These are phyloP conservation scores for Tolypocladium endophyticum DNA, from an alignment of 2,329 filamentous ascomycete species.

Conservation along the genomic window DNA sequence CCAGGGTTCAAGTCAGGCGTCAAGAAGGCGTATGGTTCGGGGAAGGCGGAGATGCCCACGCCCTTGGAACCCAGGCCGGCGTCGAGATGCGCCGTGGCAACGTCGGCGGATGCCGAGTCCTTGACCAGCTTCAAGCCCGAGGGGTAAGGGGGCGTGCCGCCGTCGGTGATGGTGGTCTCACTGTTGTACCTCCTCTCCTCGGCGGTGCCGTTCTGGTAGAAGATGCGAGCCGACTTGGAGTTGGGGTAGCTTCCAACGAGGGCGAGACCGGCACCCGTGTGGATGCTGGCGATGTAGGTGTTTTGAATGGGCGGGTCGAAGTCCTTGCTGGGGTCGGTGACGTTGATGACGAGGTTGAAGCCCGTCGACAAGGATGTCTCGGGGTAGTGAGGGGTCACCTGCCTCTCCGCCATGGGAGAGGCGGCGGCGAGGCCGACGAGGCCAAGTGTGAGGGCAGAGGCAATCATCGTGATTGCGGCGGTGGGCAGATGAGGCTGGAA, in stretches of 20 bases:
- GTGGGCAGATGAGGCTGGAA: background rate
- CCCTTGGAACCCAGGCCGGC: constrained; percentile 22
- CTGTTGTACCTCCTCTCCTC: constrained; percentile 13
- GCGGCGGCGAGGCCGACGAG: constrained; percentile 11
- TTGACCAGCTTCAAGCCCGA: constrained; percentile 19
- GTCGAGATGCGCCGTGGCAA: constrained; percentile 13
- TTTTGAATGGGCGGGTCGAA: constrained; percentile 26
- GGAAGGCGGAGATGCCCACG: constrained; percentile 18
- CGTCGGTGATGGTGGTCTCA: constrained; percentile 26
- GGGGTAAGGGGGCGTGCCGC: constrained; percentile 24
- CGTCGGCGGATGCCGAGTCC: constrained; percentile 17
- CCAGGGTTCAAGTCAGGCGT: constrained; percentile 17
- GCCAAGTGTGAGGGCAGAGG: constrained; percentile 6
- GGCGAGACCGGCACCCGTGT: constrained; percentile 28
- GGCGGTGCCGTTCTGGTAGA: constrained; percentile 38
- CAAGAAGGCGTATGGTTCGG: constrained; percentile 19
- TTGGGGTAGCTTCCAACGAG: constrained; percentile 24
- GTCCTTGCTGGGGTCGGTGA: constrained; percentile 24
- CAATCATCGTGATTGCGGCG: constrained; percentile 3
- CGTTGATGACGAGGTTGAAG: constrained; percentile 31
- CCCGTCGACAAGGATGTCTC: constrained; percentile 9
- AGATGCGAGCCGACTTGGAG: constrained; percentile 18
- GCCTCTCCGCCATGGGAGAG: constrained; percentile 5
- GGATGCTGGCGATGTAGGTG: constrained; percentile 25
- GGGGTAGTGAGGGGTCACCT: constrained; percentile 5